Base-by-base conservation (phyloP, 75 land plant species). In the Cunninghamia lanceolata region DNA sequence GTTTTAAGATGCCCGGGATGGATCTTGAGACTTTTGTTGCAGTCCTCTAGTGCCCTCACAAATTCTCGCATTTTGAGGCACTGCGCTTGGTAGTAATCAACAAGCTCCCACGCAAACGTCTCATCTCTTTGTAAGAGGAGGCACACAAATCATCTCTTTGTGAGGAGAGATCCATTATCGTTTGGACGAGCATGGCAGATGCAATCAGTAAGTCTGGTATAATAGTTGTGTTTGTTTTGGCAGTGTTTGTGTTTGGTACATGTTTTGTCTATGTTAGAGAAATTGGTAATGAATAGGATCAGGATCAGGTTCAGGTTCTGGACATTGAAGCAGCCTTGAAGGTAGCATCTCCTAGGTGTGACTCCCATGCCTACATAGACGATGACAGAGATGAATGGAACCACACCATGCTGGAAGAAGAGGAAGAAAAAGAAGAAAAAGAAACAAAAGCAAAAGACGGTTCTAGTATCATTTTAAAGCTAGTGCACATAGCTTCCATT, bases 261-360 rank as follows among this genome's bases (percentile, higher is more conserved):
- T 1, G 28, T 66, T 66, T 66, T 6, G 70, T 66, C 1, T 21
- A 5, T 66, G 70, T 7, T 2, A 66, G 15, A 28, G 70, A 28
- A 28, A 28, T 25, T 5, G 70, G 11, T 0, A 46, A 85, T 11
- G n/a, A n/a, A n/a, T 70, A 45, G 15, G 1, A 50, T 13, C 16
- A 47, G 50, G 1, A 9, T 8, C 9, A 50, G 16, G 15, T 50
- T 14, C 53, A 50, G 53, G 52, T 83, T 21, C 82, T 32, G n/a
- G 56, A 88, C 34, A 68, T 30, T 59, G 85, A 56, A 21, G 45
- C 86, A 7, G 86, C 84, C 53, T 85, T 76, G 21, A 66, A 73
- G 34, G 74, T 40, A 59, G 40, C 87, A 39, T 53, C 75, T 17
- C 73, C 17, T 7, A 46, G 50, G 50, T 66, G 73, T 15, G 52